Evolutionary conservation across 2,329 filamentous ascomycete species (phyloP).

Genomic region (Nemania diffusa): DNA sequence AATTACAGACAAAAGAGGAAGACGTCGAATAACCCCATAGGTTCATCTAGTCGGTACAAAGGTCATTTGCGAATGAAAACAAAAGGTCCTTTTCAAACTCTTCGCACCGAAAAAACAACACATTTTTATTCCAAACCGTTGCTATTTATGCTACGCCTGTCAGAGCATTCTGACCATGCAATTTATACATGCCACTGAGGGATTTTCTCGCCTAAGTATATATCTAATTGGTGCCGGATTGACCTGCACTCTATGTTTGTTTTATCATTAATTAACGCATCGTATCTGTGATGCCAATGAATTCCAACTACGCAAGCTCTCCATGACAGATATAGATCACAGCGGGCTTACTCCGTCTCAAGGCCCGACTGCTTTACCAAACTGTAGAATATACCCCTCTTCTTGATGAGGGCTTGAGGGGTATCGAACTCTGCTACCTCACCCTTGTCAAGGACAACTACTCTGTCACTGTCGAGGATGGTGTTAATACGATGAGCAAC

Average conservation of each 20-base stretch:
- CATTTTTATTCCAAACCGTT: slow-evolving; percentile 7
- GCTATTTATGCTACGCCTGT: slow-evolving; percentile 5
- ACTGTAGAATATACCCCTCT: slow-evolving; percentile 84
- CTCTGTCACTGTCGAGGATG: slow-evolving; percentile 87
- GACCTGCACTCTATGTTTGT: background rate
- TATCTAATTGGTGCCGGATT: slow-evolving; percentile 1
- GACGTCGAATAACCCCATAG: background rate
- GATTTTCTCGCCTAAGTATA: background rate
- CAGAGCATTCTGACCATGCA: background rate
- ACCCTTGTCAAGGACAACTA: slow-evolving; percentile 92
- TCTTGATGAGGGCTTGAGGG: slow-evolving; percentile 79
- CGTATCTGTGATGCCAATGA: slow-evolving; percentile 8
- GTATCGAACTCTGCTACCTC: slow-evolving; percentile 93
- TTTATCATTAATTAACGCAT: slow-evolving; percentile 6
- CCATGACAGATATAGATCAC: background rate
- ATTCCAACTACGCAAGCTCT: background rate
- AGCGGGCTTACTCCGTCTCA: slow-evolving; percentile 55
- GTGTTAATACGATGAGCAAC: slow-evolving; percentile 99
- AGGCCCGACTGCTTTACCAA: slow-evolving; percentile 92
- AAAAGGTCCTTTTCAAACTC: no score
- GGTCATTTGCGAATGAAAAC: background rate
- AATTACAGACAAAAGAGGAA: background rate
- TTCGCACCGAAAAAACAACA: no score
- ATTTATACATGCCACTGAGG: slow-evolving; percentile 17
- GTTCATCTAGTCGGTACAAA: background rate